phyloP scores from a whole-genome alignment of 176 grass and related monocot genomes.

The Oryza glaberrima region DNA sequence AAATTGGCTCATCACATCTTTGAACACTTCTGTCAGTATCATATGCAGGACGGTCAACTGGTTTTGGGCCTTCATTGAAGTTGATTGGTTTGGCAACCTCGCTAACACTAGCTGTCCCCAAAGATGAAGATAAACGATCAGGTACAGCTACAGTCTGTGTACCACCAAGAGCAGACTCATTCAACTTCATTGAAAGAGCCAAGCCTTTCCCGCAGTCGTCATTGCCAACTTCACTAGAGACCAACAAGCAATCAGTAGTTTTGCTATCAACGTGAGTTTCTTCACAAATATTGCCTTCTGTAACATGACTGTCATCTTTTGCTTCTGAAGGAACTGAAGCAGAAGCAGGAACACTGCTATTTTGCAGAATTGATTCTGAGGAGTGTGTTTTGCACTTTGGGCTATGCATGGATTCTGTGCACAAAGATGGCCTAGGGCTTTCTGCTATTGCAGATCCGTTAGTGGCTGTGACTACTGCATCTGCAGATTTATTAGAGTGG shows the following conservation, averaged over 20 bases:
- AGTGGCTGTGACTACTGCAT: slow-evolving; percentile 29
- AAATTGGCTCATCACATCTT: slow-evolving; percentile 23
- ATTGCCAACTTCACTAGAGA: slow-evolving; percentile 32
- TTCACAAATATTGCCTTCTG: slow-evolving; percentile 18
- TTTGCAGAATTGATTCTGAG: slow-evolving; percentile 39
- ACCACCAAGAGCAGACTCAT: slow-evolving; percentile 33
- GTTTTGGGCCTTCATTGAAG: slow-evolving; percentile 32
- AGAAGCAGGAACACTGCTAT: slow-evolving; percentile 38
- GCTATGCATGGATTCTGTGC: slow-evolving; percentile 37
- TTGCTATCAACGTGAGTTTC: slow-evolving; percentile 29
- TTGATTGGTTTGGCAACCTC: slow-evolving; percentile 31
- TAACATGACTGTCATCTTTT: slow-evolving; percentile 27
- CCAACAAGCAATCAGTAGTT: slow-evolving; percentile 6
- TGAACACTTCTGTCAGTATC: slow-evolving; percentile 33
- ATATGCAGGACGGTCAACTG: slow-evolving; percentile 36
- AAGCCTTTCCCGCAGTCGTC: slow-evolving; percentile 20
- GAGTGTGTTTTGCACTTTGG: slow-evolving; percentile 23
- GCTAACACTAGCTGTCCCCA: slow-evolving; percentile 53
- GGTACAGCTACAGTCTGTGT: slow-evolving; percentile 29
- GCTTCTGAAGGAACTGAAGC: slow-evolving; percentile 46
- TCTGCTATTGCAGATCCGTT: slow-evolving; percentile 38
- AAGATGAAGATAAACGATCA: slow-evolving; percentile 54
- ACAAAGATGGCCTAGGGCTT: slow-evolving; percentile 29
- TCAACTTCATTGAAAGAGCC: slow-evolving; percentile 35
- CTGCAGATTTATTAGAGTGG: slow-evolving; percentile 36